Percentiles rank a stretch among this genome's conserved stretches.
Evolutionary conservation across 1,284 basidiomycete genomes (phyloP).

Genomic region (Malassezia slooffiae): DNA sequence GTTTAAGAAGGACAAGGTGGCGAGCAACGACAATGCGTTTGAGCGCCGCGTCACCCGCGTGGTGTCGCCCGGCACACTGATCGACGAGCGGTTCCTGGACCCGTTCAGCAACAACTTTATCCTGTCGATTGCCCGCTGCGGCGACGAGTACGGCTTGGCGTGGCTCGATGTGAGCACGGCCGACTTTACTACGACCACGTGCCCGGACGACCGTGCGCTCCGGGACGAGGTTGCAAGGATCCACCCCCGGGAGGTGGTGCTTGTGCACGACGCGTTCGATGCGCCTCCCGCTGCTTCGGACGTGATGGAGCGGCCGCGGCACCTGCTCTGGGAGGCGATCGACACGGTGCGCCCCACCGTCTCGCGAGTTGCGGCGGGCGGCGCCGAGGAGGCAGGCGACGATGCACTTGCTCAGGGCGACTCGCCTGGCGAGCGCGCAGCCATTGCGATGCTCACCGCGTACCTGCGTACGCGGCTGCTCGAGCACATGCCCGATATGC

Average conservation of each 20-base stretch:
- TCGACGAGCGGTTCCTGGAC: slow-evolving; percentile 43
- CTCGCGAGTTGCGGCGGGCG: background rate
- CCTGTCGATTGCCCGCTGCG: slow-evolving; percentile 9
- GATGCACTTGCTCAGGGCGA: background rate
- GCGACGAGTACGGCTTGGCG: slow-evolving; percentile 26
- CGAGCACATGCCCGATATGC: slow-evolving; percentile 15
- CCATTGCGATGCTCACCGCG: slow-evolving; percentile 24
- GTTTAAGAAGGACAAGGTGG: slow-evolving; percentile 19
- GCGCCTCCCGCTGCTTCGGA: background rate
- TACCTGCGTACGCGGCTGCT: slow-evolving; percentile 38
- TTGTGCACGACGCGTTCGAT: slow-evolving; percentile 14
- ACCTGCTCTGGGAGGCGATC: slow-evolving; percentile 16
- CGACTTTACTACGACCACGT: slow-evolving; percentile 30
- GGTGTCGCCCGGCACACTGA: slow-evolving; percentile 39
- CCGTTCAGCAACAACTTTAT: slow-evolving; percentile 42
- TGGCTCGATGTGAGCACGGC: slow-evolving; percentile 45
- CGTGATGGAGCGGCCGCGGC: background rate
- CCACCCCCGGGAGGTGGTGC: slow-evolving; percentile 30
- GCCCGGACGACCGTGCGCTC: slow-evolving; percentile 22
- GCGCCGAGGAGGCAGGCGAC: background rate
- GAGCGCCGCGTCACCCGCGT: slow-evolving; percentile 33
- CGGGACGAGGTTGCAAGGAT: slow-evolving; percentile 40
- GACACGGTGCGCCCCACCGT: slow-evolving; percentile 1
- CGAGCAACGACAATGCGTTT: slow-evolving; percentile 9
- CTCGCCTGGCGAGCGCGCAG: slow-evolving; percentile 12